Percentiles rank a stretch among this genome's conserved stretches.
phyloP scores from a whole-genome alignment of 208 protist species.

The Willaertia magna region DNA sequence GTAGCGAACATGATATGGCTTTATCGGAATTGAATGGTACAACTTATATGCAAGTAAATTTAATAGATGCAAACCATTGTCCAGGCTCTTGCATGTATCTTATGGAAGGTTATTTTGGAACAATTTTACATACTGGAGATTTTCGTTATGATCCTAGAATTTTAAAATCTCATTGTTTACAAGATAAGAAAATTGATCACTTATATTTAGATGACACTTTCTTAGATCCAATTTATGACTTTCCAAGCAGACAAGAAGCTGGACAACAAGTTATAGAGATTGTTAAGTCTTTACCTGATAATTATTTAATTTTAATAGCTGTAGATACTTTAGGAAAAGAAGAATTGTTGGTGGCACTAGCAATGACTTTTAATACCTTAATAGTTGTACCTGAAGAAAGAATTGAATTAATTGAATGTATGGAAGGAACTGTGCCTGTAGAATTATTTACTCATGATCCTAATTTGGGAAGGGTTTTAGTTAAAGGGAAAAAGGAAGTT shows the following conservation, averaged over 20 bases:
- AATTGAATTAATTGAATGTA: neutral
- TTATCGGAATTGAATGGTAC: neutral
- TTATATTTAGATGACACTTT: conserved; percentile 27
- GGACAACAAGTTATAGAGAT: neutral
- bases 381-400: conserved; percentile 13
- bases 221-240: conserved; percentile 14
- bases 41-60: conserved; percentile 11
- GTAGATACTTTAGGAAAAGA: conserved; percentile 23
- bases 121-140: conserved; percentile 23
- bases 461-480: neutral
- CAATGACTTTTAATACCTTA: conserved; percentile 5
- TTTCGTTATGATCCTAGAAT: conserved; percentile 15
- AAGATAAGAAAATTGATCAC: conserved; percentile 13
- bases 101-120: conserved; percentile 26
- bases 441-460: neutral
- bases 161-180: neutral
- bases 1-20: neutral
- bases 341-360: conserved; percentile 14
- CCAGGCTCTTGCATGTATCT: conserved; percentile 19
- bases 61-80: conserved; percentile 22
- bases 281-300: neutral
- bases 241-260: conserved; percentile 10
- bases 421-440: neutral
- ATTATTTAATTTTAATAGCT: neutral
- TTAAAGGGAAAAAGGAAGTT: neutral